These are phyloP conservation scores for Solanum dulcamara DNA, from an alignment of 257 asterid genomes.

Conservation along the genomic window DNA sequence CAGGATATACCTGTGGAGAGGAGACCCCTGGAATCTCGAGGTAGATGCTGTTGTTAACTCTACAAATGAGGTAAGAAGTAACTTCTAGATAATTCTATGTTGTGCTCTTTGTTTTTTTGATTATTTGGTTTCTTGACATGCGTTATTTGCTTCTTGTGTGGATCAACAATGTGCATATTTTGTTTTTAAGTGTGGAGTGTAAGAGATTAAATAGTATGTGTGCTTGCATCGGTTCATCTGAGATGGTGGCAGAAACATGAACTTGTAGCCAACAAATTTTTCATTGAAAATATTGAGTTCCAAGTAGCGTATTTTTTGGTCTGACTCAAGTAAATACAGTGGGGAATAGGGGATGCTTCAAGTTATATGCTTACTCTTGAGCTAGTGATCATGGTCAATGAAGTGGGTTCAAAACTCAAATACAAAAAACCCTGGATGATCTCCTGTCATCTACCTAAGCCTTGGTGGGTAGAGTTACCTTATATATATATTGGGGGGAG, in stretches of 20 bases:
- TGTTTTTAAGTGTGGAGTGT: neutral
- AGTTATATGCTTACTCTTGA: neutral
- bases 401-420: neutral
- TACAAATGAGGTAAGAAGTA: conserved; percentile 66
- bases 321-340: neutral
- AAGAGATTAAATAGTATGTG: neutral
- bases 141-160: neutral
- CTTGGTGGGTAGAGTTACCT: neutral
- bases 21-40: conserved; percentile 92
- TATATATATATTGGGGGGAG: neutral
- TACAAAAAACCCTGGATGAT: neutral
- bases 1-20: conserved; percentile 89
- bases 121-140: neutral
- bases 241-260: neutral
- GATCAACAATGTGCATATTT: neutral
- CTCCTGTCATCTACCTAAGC: neutral
- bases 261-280: neutral
- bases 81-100: neutral
- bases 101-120: neutral
- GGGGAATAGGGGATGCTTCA: neutral
- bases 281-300: neutral
- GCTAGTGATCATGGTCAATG: neutral
- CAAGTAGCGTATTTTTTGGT: neutral
- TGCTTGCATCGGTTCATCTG: neutral
- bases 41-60: conserved; percentile 96